phyloP scores from a whole-genome alignment of 768 basidiomycete species.

The Pisolithus albus region DNA sequence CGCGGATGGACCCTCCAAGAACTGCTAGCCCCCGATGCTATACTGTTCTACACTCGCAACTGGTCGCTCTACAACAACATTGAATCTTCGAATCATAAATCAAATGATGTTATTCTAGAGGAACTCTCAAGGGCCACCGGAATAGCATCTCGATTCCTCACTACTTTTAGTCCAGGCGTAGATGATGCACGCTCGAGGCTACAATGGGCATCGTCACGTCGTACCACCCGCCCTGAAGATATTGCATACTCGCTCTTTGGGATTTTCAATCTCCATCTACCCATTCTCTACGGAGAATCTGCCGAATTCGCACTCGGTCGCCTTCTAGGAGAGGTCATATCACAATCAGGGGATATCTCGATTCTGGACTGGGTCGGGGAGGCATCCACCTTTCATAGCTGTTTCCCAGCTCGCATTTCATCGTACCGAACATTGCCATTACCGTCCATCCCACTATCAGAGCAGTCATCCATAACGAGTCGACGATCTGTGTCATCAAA shows the following conservation, averaged over 20 bases:
- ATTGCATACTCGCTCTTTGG: conserved; percentile 4
- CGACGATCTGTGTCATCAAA: no score
- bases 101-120: not conserved
- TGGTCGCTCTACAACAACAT: not conserved
- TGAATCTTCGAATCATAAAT: not conserved
- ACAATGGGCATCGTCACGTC: conserved; percentile 1
- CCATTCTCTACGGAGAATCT: not conserved
- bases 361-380: not conserved
- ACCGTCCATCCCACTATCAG: not conserved
- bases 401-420: not conserved
- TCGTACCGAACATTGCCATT: not conserved
- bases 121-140: not conserved
- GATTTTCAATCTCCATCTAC: conserved; percentile 1
- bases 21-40: not conserved
- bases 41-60: conserved; percentile 1
- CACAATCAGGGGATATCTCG: not conserved
- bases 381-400: not conserved
- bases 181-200: not conserved
- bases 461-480: no score
- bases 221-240: conserved; percentile 1
- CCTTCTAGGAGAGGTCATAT: not conserved
- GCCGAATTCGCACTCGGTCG: not conserved
- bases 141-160: not conserved
- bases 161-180: not conserved
- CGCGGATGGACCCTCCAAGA: conserved; percentile 7